These are phyloP conservation scores for Panicum virgatum DNA, from an alignment of 202 grass and related monocot species.

Conservation along the genomic window DNA sequence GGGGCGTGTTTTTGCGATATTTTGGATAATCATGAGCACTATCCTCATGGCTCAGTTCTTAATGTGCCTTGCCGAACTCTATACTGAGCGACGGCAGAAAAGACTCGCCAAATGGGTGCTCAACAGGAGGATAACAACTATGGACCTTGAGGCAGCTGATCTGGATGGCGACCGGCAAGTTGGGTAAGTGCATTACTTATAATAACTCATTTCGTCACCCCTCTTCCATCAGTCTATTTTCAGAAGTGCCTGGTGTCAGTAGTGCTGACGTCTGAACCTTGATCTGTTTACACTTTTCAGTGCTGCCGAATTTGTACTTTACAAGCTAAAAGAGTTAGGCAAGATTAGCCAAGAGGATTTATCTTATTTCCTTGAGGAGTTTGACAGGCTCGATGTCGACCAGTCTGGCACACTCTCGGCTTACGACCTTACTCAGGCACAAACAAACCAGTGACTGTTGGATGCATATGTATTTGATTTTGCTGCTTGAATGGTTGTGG, in stretches of 20 bases:
- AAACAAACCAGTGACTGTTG: conserved; percentile 40
- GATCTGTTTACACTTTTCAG: conserved; percentile 37
- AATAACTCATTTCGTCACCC: background rate
- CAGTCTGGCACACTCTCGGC: conserved; percentile 66
- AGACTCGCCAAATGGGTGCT: conserved; percentile 90
- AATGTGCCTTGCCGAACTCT: conserved; percentile 81
- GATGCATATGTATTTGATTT: conserved; percentile 6
- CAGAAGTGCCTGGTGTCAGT: background rate
- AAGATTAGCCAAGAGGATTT: conserved; percentile 93
- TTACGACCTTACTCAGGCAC: conserved; percentile 60
- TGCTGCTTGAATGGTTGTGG: conserved; percentile 30
- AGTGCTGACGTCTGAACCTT: conserved; percentile 20
- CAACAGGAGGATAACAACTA: conserved; percentile 64
- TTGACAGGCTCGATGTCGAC: conserved; percentile 77
- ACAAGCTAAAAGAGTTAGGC: conserved; percentile 96
- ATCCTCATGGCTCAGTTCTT: conserved; percentile 84
- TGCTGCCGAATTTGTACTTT: conserved; percentile 91
- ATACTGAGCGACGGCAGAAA: conserved; percentile 71
- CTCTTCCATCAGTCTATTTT: conserved; percentile 3
- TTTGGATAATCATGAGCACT: conserved; percentile 86
- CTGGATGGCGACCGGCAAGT: conserved; percentile 63
- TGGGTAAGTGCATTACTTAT: conserved; percentile 53
- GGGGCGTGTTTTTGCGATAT: conserved; percentile 72
- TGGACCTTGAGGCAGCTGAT: conserved; percentile 94
- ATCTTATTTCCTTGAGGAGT: conserved; percentile 78